Conservation (phyloP, 768 basidiomycete species). For the Dictyophora rubrovolvata region DNA sequence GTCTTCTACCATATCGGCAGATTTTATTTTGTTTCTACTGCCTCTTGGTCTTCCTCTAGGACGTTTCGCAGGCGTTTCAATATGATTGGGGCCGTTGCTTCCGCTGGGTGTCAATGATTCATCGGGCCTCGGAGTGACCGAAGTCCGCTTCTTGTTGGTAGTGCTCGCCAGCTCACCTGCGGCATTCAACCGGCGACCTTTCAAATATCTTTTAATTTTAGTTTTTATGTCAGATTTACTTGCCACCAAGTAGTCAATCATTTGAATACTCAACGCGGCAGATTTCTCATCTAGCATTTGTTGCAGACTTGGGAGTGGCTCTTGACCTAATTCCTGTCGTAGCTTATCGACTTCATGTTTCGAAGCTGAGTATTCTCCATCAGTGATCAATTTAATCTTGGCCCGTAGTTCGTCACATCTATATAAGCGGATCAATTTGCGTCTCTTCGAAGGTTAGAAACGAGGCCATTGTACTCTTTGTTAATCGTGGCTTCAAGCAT, state of each 20-base stretch:
- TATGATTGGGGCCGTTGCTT: not conserved
- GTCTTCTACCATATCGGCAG: not conserved
- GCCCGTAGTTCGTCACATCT: constrained; percentile 59
- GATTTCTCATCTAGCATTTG: constrained; percentile 63
- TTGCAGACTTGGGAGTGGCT: constrained; percentile 63
- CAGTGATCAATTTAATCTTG: constrained; percentile 58
- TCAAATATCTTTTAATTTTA: constrained; percentile 38
- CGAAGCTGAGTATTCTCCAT: constrained; percentile 65
- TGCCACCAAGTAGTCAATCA: not conserved
- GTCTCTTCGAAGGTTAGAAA: not conserved
- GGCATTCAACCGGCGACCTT: constrained; percentile 50
- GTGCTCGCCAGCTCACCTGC: constrained; percentile 14
- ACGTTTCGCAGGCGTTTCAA: constrained; percentile 30
- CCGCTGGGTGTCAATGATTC: constrained; percentile 1
- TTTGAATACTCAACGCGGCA: constrained; percentile 31
- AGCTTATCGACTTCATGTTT: constrained; percentile 71
- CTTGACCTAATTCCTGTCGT: constrained; percentile 66
- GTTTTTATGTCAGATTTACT: constrained; percentile 6
- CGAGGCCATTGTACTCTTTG: constrained; percentile 46
- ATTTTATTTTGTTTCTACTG: constrained; percentile 42
- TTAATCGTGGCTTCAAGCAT: constrained; percentile 55
- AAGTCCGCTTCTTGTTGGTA: constrained; percentile 19
- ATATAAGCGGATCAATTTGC: not conserved
- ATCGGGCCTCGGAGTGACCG: constrained; percentile 22
- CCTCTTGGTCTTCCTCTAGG: constrained; percentile 62